Evolutionary conservation across 1,284 basidiomycete species (phyloP), one percentile per base, ranked within the genome.

Genomic region (Sanghuangporus baumii): DNA sequence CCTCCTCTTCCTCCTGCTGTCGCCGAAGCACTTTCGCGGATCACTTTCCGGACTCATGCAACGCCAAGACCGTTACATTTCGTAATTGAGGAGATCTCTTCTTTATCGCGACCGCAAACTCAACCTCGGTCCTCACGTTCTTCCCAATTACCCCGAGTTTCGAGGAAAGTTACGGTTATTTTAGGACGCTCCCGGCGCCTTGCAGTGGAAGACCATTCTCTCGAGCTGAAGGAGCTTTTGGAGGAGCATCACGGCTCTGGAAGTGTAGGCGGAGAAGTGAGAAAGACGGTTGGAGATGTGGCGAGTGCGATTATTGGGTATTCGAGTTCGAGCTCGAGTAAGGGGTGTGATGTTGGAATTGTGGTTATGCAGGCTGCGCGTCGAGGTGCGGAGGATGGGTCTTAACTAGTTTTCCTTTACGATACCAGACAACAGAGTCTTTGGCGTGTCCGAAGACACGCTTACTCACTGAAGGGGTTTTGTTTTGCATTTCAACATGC

Each of bases 241-340:
- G 80, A 84, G 23, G 82, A 85, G 69, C 75, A 82, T 68, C 50
- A 51, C 14, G 50, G 50, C 1, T 8, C 5, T 3, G 78, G 79
- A 50, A 75, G 71, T 38, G 73, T 85, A 9, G 78, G 78, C 1
- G 67, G 74, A 18, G 85, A 87, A 68, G 84, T 93, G 64, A 80
- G 83, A 71, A 90, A 90, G 80, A 92, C 91, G 4, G 79, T 94
- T 51, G 93, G 93, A 2, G 91, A 94, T 72, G 84, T 89, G n/a
- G 88, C 85, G 11, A 84, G 86, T 18, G 85, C 86, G 34, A 82
- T 92, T 71, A 82, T 93, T 14, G 43, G 43, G 16, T n/a, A n/a
- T 46, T 16, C 43, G 43, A 18, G 43, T 1, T 7, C 43, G 43
- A 6, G 16, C 16, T n/a, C 43, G 8, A n/a, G 43, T 46, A 78